Evolutionary conservation across 345 rosid species (phyloP), one percentile per base, ranked within the genome.

Genomic region (Nephelium lappaceum): DNA sequence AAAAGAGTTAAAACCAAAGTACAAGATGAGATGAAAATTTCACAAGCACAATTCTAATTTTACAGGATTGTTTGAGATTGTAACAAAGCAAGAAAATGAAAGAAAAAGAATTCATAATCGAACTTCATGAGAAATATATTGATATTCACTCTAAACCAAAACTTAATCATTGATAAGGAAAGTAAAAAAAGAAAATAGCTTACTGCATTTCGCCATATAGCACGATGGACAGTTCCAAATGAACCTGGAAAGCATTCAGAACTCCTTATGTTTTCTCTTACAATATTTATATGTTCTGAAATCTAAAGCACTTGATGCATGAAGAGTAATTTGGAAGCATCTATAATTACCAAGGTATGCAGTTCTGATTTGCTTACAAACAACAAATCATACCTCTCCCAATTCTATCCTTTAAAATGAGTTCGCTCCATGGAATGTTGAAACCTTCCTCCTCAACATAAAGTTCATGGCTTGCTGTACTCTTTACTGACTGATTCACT

Each of bases 171-270:
- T 10, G 5, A 72, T 11, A 61, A 8, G 38, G 58, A 5, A 21
- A 11, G 27, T 58, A 11, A 2, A 3, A 60, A 38, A 38, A 9
- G 43, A 39, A 41, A 79, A n/a, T 64, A 47, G 63, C 89, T 86
- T 81, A 88, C 91, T 62, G 85, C 74, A 72, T 87, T 86, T 83
- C 69, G 88, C 84, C 89, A 88, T 51, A 81, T 83, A 68, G 89
- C 91, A 78, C 84, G 88, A 73, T 78, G 87, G 69, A 88, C 91
- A 81, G 86, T 85, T 68, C 91, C 91, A 74, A 86, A 88, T 80
- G 91, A 86, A 78, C 91, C 91, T 88, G 87, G 71, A 77, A 85
- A 82, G 39, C 53, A 45, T 38, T 61, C 42, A 79, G 77, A 67
- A 68, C 39, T 58, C 53, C 80, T 39, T 61, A 69, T 12, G 5